Conservation (phyloP, 2,329 filamentous ascomycete species). For the Botrytis elliptica region DNA sequence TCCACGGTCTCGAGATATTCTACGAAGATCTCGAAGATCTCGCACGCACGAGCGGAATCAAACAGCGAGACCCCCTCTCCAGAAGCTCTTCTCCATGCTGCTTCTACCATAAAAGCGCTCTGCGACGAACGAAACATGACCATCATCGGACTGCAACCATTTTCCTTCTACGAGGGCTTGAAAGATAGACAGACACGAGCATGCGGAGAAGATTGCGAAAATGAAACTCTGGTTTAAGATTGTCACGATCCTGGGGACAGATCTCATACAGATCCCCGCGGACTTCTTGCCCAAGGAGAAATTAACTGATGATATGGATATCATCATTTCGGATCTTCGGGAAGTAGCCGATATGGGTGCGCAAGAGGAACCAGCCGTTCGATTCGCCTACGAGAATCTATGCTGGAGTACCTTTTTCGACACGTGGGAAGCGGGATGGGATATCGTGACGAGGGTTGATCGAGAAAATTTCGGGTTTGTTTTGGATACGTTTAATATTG, state of each 20-base stretch:
- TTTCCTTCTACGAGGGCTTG: slow-evolving; percentile 75
- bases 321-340: slow-evolving; percentile 61
- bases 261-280: slow-evolving; percentile 44
- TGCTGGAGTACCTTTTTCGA: slow-evolving; percentile 69
- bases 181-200: slow-evolving; percentile 59
- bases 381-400: slow-evolving; percentile 71
- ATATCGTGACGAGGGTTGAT: slow-evolving; percentile 62
- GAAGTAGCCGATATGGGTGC: slow-evolving; percentile 66
- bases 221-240: slow-evolving; percentile 70
- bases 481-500: slow-evolving; percentile 76
- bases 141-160: slow-evolving; percentile 69
- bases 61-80: slow-evolving; percentile 33
- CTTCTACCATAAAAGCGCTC: slow-evolving; percentile 50
- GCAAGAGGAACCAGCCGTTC: slow-evolving; percentile 52
- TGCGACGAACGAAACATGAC: slow-evolving; percentile 57
- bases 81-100: slow-evolving; percentile 44
- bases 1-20: slow-evolving; percentile 71
- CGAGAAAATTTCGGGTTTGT: slow-evolving; percentile 66
- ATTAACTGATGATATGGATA: slow-evolving; percentile 52
- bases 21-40: slow-evolving; percentile 70
- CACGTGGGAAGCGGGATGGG: slow-evolving; percentile 71
- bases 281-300: not conserved
- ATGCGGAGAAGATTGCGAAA: slow-evolving; percentile 57
- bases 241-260: slow-evolving; percentile 54
- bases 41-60: slow-evolving; percentile 37